Evolutionary conservation across 495 filamentous ascomycete genomes (phyloP), one percentile per base, ranked within the genome.

Genomic region (Cenococcum geophilum): DNA sequence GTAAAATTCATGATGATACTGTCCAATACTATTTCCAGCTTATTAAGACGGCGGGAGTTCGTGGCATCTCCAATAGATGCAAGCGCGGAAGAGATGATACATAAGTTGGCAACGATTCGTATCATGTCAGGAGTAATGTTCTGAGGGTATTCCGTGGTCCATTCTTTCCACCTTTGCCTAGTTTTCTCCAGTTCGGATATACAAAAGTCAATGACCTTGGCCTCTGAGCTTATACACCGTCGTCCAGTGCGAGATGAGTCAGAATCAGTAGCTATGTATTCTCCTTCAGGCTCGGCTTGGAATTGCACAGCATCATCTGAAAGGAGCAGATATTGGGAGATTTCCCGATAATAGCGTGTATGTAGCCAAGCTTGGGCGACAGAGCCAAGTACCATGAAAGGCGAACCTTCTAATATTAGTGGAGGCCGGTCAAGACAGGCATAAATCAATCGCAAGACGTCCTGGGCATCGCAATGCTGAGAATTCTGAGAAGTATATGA

Each of bases 351-450:
- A 18, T 65, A 37, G 9, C 47, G 51, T 43, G 56, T 63, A 5
- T 62, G 58, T 3, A 70, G 62, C 71, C 73, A 76, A 0, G 73
- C 68, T 66, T 79, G 77, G 10, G 65, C 76, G 22, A 82, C 59
- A 32, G 63, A 42, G 55, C 75, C 78, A 66, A 70, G 11, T 40
- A 65, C 42, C 55, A 42, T 18, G 55, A 65, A 48, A 35, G 32
- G 27, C 27, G 62, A 57, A 6, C 37, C 32, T 20, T 43, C 37
- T 14, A 61, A 12, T 8, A 35, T n/a, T 27, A 43, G 57, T 23
- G 58, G 47, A 0, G 60, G 37, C 40, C 71, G 62, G 45, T 73
- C 74, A 8, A 75, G 63, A 62, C 77, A 79, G 5, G 63, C 61
- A 59, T 58, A 66, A 20, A 82, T 40, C 9, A 82, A 55, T 32